Conservation (phyloP, 768 basidiomycete species). For the Lentinula aciculospora region DNA sequence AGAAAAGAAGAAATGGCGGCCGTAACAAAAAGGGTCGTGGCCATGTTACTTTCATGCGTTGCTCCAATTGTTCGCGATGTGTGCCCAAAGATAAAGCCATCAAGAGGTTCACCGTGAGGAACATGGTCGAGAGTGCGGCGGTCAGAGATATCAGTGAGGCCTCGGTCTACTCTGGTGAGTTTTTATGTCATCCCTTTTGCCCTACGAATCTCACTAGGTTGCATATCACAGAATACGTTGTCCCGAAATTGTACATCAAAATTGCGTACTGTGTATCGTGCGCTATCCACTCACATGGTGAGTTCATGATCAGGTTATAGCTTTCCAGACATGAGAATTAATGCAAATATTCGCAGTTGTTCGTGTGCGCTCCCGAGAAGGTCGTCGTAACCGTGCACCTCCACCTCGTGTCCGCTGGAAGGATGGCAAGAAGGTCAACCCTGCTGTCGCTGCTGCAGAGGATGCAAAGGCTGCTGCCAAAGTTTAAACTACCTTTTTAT, state of each 20-base stretch:
- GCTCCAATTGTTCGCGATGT: constrained; percentile 99
- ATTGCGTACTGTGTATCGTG: constrained; percentile 98
- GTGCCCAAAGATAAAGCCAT: constrained; percentile 99
- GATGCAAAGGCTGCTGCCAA: constrained; percentile 62
- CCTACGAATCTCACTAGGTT: constrained; percentile 1
- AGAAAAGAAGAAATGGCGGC: constrained; percentile 98
- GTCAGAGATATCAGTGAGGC: constrained; percentile 97
- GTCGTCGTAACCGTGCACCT: constrained; percentile 95
- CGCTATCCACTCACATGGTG: constrained; percentile 98
- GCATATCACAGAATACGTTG: constrained; percentile 69
- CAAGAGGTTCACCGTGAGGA: constrained; percentile 98
- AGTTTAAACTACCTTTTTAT: constrained; percentile 1
- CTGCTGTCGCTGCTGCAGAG: constrained; percentile 90
- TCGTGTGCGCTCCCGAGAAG: constrained; percentile 94
- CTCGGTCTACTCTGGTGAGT: constrained; percentile 83
- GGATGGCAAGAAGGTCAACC: constrained; percentile 94
- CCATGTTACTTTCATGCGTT: constrained; percentile 90
- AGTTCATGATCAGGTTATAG: constrained; percentile 20
- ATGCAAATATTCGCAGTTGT: constrained; percentile 60
- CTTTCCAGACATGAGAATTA: background rate
- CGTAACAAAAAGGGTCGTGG: constrained; percentile 99
- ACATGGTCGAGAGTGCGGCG: constrained; percentile 99
- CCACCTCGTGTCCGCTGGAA: constrained; percentile 96
- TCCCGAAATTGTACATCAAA: constrained; percentile 98
- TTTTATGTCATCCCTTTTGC: background rate